phyloP scores from a whole-genome alignment of 768 basidiomycete species.

The Dacryopinax spathularia region DNA sequence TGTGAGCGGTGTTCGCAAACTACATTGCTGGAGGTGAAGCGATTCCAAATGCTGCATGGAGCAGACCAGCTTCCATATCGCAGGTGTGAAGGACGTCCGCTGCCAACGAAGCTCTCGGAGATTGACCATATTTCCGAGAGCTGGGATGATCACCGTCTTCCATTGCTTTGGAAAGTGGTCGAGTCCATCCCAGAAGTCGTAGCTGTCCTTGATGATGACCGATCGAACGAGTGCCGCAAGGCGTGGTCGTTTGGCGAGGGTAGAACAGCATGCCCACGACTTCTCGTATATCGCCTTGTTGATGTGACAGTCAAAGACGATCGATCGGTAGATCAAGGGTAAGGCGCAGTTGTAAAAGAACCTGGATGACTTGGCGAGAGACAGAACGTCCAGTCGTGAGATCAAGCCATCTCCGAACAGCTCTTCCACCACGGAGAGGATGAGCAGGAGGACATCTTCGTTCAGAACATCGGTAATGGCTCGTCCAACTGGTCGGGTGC shows the following conservation, averaged over 20 bases:
- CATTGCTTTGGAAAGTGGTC: not conserved
- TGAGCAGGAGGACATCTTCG: not conserved
- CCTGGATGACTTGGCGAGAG: not conserved
- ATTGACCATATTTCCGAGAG: not conserved
- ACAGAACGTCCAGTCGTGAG: not conserved
- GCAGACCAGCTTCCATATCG: not conserved
- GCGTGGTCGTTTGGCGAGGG: not conserved
- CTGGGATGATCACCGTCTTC: not conserved
- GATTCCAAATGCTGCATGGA: not conserved
- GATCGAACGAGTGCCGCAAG: not conserved
- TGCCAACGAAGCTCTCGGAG: not conserved
- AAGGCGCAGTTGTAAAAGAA: not conserved
- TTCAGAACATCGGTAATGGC: not conserved
- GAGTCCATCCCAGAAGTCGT: slow-evolving; percentile 2
- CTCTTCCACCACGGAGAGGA: not conserved
- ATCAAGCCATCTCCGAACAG: not conserved
- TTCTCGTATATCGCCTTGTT: not conserved
- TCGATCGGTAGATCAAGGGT: not conserved
- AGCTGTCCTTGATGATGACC: slow-evolving; percentile 1
- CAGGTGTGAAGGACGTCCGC: not conserved
- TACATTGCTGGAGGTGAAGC: not conserved
- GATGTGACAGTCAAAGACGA: not conserved
- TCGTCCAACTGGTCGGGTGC: not conserved
- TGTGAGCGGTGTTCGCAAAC: not conserved
- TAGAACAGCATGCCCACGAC: not conserved